phyloP scores from a whole-genome alignment of 257 asterid genomes.

The Prunella vulgaris region DNA sequence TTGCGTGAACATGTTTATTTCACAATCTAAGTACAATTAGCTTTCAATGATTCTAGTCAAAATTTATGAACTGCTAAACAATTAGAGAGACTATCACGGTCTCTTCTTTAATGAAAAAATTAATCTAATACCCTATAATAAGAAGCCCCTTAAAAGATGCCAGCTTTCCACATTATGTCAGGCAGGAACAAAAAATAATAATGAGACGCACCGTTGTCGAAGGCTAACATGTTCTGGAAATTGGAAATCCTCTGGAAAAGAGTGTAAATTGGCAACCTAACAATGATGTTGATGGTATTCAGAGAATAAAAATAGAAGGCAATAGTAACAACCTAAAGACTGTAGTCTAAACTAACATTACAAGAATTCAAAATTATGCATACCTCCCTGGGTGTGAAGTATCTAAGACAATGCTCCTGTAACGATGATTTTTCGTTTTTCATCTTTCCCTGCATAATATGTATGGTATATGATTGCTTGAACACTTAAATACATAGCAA shows the following conservation, averaged over 20 bases:
- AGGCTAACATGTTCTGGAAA: constrained; percentile 76
- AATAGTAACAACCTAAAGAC: background rate
- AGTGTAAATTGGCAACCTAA: constrained; percentile 88
- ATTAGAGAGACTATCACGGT: background rate
- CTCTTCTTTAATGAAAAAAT: background rate
- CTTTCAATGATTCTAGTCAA: background rate
- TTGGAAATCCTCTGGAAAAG: constrained; percentile 69
- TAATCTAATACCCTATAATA: background rate
- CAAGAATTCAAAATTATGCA: constrained; percentile 19
- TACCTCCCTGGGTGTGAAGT: constrained; percentile 97
- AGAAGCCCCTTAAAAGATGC: background rate
- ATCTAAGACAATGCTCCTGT: constrained; percentile 65
- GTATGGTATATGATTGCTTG: background rate
- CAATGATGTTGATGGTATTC: constrained; percentile 10
- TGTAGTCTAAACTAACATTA: background rate
- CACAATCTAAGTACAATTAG: background rate
- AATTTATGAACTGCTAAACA: background rate
- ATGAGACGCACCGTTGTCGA: constrained; percentile 65
- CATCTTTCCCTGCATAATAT: constrained; percentile 45
- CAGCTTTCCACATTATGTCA: constrained; percentile 7
- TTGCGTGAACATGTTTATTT: background rate
- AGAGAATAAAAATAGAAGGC: background rate
- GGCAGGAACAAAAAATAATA: background rate
- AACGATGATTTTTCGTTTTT: constrained; percentile 36
- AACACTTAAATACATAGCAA: background rate